phyloP scores from a whole-genome alignment of 1,139 yeast genomes.

The Ashbya aceris region DNA sequence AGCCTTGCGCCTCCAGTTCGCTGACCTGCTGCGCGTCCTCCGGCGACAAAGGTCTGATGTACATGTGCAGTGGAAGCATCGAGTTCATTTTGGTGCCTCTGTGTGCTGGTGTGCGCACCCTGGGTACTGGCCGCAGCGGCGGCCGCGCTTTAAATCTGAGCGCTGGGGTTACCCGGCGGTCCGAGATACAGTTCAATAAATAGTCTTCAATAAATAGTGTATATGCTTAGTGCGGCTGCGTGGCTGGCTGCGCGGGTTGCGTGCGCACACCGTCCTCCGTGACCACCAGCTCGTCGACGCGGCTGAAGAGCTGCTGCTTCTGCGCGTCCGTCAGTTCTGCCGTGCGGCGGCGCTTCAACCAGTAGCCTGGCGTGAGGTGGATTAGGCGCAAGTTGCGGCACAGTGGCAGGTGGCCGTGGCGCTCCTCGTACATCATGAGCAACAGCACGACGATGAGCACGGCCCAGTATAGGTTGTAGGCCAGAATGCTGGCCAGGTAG shows the following conservation, averaged over 20 bases:
- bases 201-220: no score
- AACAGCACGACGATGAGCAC: constrained; percentile 43
- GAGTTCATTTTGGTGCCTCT: constrained; percentile 10
- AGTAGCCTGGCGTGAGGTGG: constrained; percentile 62
- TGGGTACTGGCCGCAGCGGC: no score
- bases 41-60: constrained; percentile 71
- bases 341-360: constrained; percentile 56
- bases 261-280: constrained; percentile 26
- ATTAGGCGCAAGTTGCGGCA: constrained; percentile 42
- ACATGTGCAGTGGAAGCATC: constrained; percentile 51
- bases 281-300: constrained; percentile 34
- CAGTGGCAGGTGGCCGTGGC: constrained; percentile 53
- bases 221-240: no score
- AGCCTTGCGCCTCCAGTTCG: constrained; percentile 59
- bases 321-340: constrained; percentile 38
- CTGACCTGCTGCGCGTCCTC: constrained; percentile 58
- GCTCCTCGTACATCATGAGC: constrained; percentile 69
- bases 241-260: neutral
- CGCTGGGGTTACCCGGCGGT: no score
- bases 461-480: constrained; percentile 81
- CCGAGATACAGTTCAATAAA: no score
- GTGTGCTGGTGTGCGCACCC: no score
- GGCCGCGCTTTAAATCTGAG: no score
- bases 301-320: constrained; percentile 44
- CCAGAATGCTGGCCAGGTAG: constrained; percentile 75